Percentiles rank a stretch among this genome's conserved stretches.
Conservation (phyloP, 2,329 filamentous ascomycete genomes). For the Colletotrichum limetticola region DNA sequence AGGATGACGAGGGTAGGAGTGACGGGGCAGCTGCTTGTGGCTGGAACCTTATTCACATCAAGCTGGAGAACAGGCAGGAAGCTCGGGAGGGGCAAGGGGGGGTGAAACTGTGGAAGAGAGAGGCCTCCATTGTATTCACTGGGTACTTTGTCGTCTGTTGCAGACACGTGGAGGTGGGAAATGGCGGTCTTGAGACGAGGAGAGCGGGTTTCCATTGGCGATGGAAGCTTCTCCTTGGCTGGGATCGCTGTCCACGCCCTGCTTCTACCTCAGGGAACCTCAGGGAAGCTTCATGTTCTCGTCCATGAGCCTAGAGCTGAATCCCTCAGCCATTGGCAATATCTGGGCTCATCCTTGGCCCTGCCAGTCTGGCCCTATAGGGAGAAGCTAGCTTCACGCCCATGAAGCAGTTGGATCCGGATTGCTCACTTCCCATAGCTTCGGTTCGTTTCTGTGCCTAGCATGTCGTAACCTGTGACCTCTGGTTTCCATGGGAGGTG, state of each 20-base stretch:
- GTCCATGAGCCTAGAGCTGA: too few relatives aligned
- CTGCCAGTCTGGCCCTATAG: neutral
- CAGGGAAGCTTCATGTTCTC: neutral
- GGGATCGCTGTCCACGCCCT: neutral
- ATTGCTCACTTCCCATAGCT: neutral
- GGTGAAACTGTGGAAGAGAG: neutral
- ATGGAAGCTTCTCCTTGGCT: neutral
- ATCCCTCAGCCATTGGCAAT: neutral
- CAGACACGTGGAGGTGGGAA: constrained; percentile 32
- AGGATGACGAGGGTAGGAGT: neutral
- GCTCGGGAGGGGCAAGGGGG: neutral
- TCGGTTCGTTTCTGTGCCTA: constrained; percentile 24
- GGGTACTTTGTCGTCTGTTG: neutral
- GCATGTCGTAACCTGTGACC: neutral
- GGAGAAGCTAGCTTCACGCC: neutral
- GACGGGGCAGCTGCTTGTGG: neutral
- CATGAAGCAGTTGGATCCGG: neutral
- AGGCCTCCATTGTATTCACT: constrained; percentile 30
- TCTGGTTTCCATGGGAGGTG: neutral
- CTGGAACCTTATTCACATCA: neutral
- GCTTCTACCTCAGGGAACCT: neutral
- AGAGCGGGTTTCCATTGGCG: neutral
- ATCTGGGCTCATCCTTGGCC: neutral
- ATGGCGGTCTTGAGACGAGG: constrained; percentile 19
- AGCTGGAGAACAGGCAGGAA: neutral